A percentile compares a stretch with the other conserved stretches of the same genome.
phyloP scores from a whole-genome alignment of 1,284 basidiomycete species.

The Austroboletus novae-zelandiae region DNA sequence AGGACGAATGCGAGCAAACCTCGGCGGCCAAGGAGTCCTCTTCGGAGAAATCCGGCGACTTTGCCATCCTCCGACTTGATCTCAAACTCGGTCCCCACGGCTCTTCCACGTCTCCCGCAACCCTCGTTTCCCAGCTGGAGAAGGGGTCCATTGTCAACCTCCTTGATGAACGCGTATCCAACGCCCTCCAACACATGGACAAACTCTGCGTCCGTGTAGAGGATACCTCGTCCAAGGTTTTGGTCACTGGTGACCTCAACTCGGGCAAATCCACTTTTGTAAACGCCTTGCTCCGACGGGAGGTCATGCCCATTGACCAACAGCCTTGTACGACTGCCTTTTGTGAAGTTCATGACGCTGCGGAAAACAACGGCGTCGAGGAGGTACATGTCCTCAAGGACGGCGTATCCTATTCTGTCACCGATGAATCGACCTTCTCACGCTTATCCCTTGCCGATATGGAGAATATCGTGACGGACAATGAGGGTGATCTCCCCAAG shows the following conservation, averaged over 20 bases:
- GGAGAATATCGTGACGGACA: slow-evolving; percentile 79
- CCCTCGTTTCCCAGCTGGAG: slow-evolving; percentile 90
- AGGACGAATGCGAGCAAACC: slow-evolving; percentile 34
- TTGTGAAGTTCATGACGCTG: slow-evolving; percentile 94
- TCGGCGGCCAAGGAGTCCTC: slow-evolving; percentile 41
- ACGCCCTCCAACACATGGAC: slow-evolving; percentile 78
- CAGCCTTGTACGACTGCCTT: slow-evolving; percentile 98
- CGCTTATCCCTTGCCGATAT: slow-evolving; percentile 69
- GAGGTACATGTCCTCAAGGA: slow-evolving; percentile 81
- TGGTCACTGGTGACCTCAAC: slow-evolving; percentile 99
- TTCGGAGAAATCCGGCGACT: slow-evolving; percentile 51
- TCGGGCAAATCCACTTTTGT: slow-evolving; percentile 99
- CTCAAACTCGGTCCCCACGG: slow-evolving; percentile 84
- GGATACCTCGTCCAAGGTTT: slow-evolving; percentile 93
- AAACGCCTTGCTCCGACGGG: slow-evolving; percentile 86
- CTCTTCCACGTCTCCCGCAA: slow-evolving; percentile 66
- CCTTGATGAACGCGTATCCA: slow-evolving; percentile 82
- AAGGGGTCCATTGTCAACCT: slow-evolving; percentile 91
- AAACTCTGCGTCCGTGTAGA: slow-evolving; percentile 85
- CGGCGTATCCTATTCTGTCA: slow-evolving; percentile 66
- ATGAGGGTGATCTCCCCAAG: slow-evolving; percentile 69
- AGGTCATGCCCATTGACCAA: slow-evolving; percentile 96
- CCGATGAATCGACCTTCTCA: slow-evolving; percentile 77
- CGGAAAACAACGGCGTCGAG: slow-evolving; percentile 77
- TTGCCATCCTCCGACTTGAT: slow-evolving; percentile 88